Evolutionary conservation across 139 green algal genomes (phyloP), one percentile per base, ranked within the genome.

Genomic region (Chlamydomonas incerta): DNA sequence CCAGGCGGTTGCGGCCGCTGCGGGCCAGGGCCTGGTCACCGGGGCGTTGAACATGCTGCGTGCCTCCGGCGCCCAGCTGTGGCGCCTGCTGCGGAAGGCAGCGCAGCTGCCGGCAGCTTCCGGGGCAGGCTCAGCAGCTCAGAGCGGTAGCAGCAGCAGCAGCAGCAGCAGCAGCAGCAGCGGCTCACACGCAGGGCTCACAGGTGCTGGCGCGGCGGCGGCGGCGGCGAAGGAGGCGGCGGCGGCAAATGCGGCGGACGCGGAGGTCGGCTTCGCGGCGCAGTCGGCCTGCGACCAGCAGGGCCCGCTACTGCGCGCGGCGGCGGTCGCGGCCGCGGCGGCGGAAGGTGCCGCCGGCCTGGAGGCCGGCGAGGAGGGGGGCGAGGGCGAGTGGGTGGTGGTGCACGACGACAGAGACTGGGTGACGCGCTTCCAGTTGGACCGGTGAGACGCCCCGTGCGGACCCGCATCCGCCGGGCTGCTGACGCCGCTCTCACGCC

Each of bases 361-460:
- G 55, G 74, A 20, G 1, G 23, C 46, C 34, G 15, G 26, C 26
- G 15, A 29, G 26, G 62, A 50, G 50, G 11, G 55, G 72, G 77
- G 6, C 35, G 23, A 50, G 8, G 60, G 34, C 31, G 58, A 46
- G 35, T 97, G 94, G 94, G 31, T 60, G 37, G 41, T 66, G 13
- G 85, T 94, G 74, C 69, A 90, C 74, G 94, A 90, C 8, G 94
- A 96, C 47, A 90, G 90, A 47, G 88, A 96, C 82, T 96, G 94
- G 93, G 62, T 72, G 63, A 95, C 95, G 20, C 80, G 72, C 47
- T 97, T 95, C 80, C 34, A 72, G 6, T 97, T 94, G 94, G 28
- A 79, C 15, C 71, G 60, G 57, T 82, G 18, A 8, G 88, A 1
- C 33, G 68, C 3, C 24, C 31, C 14, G 14, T 24, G n/a, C n/a